Base-by-base conservation (phyloP, 208 protist genomes). In the Trypanosoma theileri region DNA sequence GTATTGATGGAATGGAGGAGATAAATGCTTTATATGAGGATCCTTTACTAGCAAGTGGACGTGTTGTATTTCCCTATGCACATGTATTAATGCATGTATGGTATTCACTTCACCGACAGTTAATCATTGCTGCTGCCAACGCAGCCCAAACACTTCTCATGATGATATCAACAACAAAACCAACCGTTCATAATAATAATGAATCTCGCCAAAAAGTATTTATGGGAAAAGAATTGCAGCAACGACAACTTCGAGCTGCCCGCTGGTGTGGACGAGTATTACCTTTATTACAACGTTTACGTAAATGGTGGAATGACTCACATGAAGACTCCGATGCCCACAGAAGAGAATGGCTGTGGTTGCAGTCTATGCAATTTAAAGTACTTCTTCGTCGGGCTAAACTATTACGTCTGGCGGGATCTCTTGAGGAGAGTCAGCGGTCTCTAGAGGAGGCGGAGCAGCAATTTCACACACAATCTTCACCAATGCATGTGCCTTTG, bases 71-170 rank as follows among this genome's bases (percentile, higher is more conserved):
- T 66, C 64, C 64, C 17, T 12, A 35, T n/a, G 54, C 71, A 9
- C 71, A 70, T 66, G 55, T 24, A 31, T 50, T 76, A 19, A 24
- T 69, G 2, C 71, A 70, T 41, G 71, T 76, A 17, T 76, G 71
- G 71, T 70, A 76, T 46, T 40, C 51, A 10, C 26, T 76, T 46
- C 71, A 76, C 19, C 62, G 71, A 21, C 54, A 66, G 24, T 57
- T 58, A 21, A 31, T 76, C 1, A 63, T 66, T 14, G 71, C 62
- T 22, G 64, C 44, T 35, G 55, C 71, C 6, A 76, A 76, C 40
- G 45, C 56, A 2, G 71, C 71, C 16, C 71, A 76, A n/a, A 59
- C 71, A 28, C 48, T 76, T 40, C 26, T 70, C 22, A 14, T 60
- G 58, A 59, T 70, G 13, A 22, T 52, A 24, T 6, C 59, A 10